phyloP scores from a whole-genome alignment of 176 grass and related monocot species.

The Carex littledalei region DNA sequence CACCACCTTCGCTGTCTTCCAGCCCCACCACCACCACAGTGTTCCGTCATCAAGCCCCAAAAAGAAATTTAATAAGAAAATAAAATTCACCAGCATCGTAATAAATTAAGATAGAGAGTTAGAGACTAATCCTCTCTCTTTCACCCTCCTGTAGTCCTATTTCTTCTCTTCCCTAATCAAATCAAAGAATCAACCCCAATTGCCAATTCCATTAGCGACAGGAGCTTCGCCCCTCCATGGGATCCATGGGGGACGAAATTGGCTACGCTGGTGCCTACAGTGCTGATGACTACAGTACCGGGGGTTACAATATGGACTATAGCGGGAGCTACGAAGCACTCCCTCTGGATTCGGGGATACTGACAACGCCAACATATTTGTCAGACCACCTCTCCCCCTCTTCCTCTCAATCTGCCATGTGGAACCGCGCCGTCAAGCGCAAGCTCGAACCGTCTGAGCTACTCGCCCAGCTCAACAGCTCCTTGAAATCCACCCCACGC shows the following conservation, averaged over 20 bases:
- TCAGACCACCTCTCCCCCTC: background rate
- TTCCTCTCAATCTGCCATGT: conserved; percentile 2
- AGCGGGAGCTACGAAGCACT: conserved; percentile 7
- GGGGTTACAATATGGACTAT: background rate
- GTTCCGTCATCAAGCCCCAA: background rate
- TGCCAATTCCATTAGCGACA: background rate
- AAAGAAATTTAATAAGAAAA: background rate
- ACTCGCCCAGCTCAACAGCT: background rate
- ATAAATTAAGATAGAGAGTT: conserved; percentile 13
- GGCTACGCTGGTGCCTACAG: background rate
- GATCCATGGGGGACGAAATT: conserved; percentile 9
- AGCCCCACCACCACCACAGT: background rate
- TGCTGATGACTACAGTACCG: background rate
- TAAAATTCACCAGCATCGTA: background rate
- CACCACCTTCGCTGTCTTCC: conserved; percentile 11
- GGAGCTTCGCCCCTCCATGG: background rate
- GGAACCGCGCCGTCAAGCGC: conserved; percentile 18
- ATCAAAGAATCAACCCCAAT: background rate
- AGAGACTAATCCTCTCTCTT: conserved; percentile 8
- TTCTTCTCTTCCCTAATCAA: conserved; percentile 3
- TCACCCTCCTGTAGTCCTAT: background rate
- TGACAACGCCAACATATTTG: conserved; percentile 14
- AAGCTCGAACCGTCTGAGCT: conserved; percentile 9
- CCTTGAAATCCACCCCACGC: conserved; percentile 14
- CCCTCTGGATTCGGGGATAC: background rate